Conservation (phyloP, 495 filamentous ascomycete genomes). For the Alectoria sarmentosa region DNA sequence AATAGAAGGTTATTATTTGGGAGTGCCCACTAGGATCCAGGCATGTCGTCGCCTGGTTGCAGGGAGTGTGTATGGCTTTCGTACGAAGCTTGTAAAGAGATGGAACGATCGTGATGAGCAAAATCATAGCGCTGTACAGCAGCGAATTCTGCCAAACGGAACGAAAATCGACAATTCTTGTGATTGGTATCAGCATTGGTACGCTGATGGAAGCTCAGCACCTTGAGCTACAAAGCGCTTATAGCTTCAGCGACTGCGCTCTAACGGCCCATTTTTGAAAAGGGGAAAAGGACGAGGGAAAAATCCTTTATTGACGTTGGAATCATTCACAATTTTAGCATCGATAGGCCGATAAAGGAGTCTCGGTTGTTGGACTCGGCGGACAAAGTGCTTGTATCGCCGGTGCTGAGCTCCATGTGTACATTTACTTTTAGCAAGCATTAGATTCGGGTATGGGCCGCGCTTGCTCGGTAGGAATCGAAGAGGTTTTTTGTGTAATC, state of each 20-base stretch:
- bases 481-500: too few species aligned
- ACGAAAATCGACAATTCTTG: background rate
- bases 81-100: background rate
- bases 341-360: too few species aligned
- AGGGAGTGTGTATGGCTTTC: background rate
- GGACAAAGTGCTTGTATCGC: background rate
- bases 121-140: background rate
- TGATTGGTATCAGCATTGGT: slow-evolving; percentile 1
- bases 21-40: slow-evolving; percentile 1
- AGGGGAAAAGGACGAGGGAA: background rate
- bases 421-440: too few species aligned
- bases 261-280: too few species aligned
- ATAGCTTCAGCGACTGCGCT: background rate
- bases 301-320: too few species aligned
- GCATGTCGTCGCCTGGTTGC: background rate
- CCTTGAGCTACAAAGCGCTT: background rate
- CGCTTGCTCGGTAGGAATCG: too few species aligned
- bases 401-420: too few species aligned
- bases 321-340: too few species aligned
- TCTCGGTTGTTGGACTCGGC: background rate
- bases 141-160: background rate
- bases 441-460: too few species aligned
- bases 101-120: background rate
- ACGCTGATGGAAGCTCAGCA: background rate
- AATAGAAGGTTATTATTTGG: slow-evolving; percentile 30